A percentile compares a stretch with the other conserved stretches of the same genome.
phyloP scores from a whole-genome alignment of 768 basidiomycete species.

The Pisolithus tinctorius region DNA sequence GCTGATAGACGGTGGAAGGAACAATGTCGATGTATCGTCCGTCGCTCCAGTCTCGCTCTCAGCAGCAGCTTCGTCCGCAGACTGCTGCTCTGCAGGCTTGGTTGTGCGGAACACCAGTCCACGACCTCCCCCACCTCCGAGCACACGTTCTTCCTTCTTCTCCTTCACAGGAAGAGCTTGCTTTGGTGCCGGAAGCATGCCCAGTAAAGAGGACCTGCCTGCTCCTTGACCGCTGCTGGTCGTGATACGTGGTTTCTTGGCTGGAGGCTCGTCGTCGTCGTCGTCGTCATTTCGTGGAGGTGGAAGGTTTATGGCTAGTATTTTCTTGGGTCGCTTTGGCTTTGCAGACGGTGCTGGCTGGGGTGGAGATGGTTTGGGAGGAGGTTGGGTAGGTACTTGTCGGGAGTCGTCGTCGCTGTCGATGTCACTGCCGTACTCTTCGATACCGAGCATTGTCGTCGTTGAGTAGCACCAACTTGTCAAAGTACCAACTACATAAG shows the following conservation, averaged over 20 bases:
- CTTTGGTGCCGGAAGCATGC: slow-evolving; percentile 74
- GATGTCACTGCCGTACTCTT: slow-evolving; percentile 69
- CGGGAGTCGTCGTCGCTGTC: slow-evolving; percentile 46
- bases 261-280: slow-evolving; percentile 46
- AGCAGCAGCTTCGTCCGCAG: neutral
- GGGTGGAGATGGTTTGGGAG: neutral
- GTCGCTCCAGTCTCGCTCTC: neutral
- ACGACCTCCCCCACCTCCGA: slow-evolving; percentile 58
- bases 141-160: slow-evolving; percentile 42
- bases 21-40: slow-evolving; percentile 32
- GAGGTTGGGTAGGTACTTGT: slow-evolving; percentile 1
- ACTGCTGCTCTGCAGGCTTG: neutral
- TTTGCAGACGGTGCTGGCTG: slow-evolving; percentile 21
- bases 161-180: slow-evolving; percentile 34
- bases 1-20: slow-evolving; percentile 52
- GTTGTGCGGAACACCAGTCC: slow-evolving; percentile 51
- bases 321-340: slow-evolving; percentile 39
- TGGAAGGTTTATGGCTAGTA: slow-evolving; percentile 30
- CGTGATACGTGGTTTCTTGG: slow-evolving; percentile 52
- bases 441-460: slow-evolving; percentile 63
- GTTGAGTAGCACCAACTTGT: neutral
- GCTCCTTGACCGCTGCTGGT: slow-evolving; percentile 33
- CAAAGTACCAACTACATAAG: neutral
- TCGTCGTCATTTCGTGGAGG: slow-evolving; percentile 33
- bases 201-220: slow-evolving; percentile 57